Base-by-base conservation (phyloP, 345 rosid species). In the Eucalyptus pumila region DNA sequence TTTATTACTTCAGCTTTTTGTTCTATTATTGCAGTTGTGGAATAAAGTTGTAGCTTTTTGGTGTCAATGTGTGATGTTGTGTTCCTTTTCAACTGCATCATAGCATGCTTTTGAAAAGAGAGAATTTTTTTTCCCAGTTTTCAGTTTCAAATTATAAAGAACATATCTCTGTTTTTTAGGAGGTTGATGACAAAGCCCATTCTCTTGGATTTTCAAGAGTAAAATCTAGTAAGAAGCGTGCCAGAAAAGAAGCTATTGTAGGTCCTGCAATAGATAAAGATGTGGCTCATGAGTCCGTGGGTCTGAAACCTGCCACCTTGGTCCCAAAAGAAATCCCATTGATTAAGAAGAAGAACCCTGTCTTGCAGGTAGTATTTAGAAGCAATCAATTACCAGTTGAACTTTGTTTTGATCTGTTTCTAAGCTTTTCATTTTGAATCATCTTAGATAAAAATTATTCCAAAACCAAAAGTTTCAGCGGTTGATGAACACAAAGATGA, bases 301-400 rank as follows among this genome's bases (percentile, higher is more conserved):
- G 99, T 87, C 91, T 97, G 94, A 97, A 96, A 92, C 95, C 94
- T 86, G 95, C 96, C 30, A 87, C 96, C 89, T 93, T 98, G 94
- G 93, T 93, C 62, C 99, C 96, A 45, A 97, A 97, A 92, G 99
- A 98, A 94, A 95, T 95, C 48, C 99, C 97, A 45, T 80, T 94
- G 89, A 94, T 98, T 81, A 97, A 91, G 92, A 98, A 97, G 94
- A 96, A 95, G 88, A 98, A 95, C 91, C 91, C 97, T 52, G 92
- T 98, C 56, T 90, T 98, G 89, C 98, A 95, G 99, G 99, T 98
- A 83, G 86, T 60, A 58, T 49, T 90, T 51, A 65, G 44, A 80
- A 48, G 45, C 14, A 45, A 65, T 19, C 88, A 5, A 58, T 92
- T 86, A 27, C 85, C 87, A 17, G 15, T 26, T 76, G 88, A 45